These are phyloP conservation scores for Voacanga thouarsii DNA, from an alignment of 257 asterid genomes.

Conservation along the genomic window DNA sequence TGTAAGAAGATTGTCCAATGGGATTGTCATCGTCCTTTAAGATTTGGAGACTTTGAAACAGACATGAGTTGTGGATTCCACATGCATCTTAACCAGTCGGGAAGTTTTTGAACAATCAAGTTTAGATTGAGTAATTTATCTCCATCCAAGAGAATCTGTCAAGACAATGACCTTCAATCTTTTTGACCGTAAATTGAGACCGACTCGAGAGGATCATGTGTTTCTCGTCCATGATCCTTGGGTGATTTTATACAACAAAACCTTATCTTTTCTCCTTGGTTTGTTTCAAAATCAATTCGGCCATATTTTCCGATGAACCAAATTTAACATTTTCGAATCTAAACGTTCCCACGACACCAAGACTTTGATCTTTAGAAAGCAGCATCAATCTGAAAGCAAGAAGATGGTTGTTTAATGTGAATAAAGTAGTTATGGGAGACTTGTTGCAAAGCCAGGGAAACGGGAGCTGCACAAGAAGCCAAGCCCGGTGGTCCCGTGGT, in stretches of 20 bases:
- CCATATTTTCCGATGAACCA: too few species aligned
- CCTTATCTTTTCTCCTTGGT: background rate
- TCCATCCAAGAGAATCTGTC: constrained; percentile 8
- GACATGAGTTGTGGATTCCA: background rate
- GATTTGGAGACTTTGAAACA: too few species aligned
- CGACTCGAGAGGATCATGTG: background rate
- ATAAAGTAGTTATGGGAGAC: background rate
- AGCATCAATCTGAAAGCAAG: background rate
- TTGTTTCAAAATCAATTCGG: too few species aligned
- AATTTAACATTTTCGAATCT: too few species aligned
- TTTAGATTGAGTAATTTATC: background rate
- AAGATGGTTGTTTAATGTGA: background rate
- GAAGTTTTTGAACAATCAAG: background rate
- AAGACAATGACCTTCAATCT: constrained; percentile 15
- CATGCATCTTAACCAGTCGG: background rate
- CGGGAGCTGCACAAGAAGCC: constrained; percentile 18
- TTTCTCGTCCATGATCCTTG: constrained; percentile 5
- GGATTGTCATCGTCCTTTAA: background rate
- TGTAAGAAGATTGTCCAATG: background rate
- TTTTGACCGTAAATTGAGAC: constrained; percentile 18
- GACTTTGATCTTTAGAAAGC: too few species aligned
- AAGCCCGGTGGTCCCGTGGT: constrained; percentile 32
- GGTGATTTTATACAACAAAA: background rate
- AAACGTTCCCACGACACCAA: too few species aligned
- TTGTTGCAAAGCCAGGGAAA: constrained; percentile 16